A percentile compares a stretch with the other conserved stretches of the same genome.
These are phyloP conservation scores for Coffea eugenioides DNA, from an alignment of 257 asterid genomes.

Conservation along the genomic window DNA sequence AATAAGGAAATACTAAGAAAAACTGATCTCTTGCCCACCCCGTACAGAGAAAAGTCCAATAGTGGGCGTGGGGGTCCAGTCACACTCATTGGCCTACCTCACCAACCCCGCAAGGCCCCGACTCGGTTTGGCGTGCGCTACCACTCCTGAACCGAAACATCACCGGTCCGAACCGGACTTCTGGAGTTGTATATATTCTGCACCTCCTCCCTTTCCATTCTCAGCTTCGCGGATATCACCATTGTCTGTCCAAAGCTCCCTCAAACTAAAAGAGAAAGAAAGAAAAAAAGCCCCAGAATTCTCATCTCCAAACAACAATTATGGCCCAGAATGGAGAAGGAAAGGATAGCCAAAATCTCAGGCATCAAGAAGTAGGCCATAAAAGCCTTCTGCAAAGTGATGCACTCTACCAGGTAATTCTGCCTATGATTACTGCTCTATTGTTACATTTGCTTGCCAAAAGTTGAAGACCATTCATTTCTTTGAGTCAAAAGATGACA, in stretches of 20 bases:
- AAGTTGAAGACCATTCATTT: background rate
- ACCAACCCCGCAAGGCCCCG: slow-evolving; percentile 33
- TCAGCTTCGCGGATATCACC: background rate
- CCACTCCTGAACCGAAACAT: background rate
- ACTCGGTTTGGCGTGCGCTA: slow-evolving; percentile 30
- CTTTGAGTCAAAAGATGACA: background rate
- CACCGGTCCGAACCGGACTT: background rate
- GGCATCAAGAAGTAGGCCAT: slow-evolving; percentile 32
- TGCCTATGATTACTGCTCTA: background rate
- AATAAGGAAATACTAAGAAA: background rate
- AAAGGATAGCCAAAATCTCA: slow-evolving; percentile 4
- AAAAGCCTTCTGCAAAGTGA: slow-evolving; percentile 37
- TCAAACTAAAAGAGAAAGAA: background rate
- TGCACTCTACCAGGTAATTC: slow-evolving; percentile 32
- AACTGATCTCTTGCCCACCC: background rate
- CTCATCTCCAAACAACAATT: background rate
- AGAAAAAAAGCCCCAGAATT: background rate
- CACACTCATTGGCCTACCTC: slow-evolving; percentile 21
- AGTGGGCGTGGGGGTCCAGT: slow-evolving; percentile 3
- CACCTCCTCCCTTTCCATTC: background rate
- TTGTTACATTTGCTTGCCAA: background rate
- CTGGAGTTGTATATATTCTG: background rate
- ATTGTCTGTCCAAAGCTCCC: background rate
- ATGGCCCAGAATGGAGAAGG: slow-evolving; percentile 16
- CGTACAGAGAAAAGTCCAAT: background rate